A percentile compares a stretch with the other conserved stretches of the same genome.
Evolutionary conservation across 1,284 basidiomycete species (phyloP).

Genomic region (Apiotrichum laibachii): DNA sequence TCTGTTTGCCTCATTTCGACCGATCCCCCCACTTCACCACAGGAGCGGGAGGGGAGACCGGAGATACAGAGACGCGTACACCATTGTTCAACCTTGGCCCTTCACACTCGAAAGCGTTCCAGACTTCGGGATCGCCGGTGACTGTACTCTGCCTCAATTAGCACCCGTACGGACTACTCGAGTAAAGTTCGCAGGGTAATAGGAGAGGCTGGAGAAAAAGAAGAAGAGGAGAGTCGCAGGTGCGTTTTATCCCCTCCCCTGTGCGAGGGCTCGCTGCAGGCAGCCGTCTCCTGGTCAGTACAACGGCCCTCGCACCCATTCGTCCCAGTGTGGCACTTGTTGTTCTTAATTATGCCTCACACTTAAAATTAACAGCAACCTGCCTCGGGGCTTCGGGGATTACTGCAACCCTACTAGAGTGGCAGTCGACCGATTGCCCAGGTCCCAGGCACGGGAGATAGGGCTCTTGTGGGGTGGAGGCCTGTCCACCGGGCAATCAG

Average conservation of each 20-base stretch:
- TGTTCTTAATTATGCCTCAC: too few relatives aligned
- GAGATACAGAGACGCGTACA: conserved; percentile 47
- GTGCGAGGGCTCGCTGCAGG: too few relatives aligned
- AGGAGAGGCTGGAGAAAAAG: conserved; percentile 11
- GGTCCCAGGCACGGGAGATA: too few relatives aligned
- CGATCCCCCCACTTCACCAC: conserved; percentile 40
- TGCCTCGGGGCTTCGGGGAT: too few relatives aligned
- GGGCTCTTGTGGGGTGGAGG: too few relatives aligned
- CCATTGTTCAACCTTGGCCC: conserved; percentile 11
- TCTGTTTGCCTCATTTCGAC: conserved; percentile 49
- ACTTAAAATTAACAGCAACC: too few relatives aligned
- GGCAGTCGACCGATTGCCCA: too few relatives aligned
- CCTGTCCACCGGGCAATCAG: too few relatives aligned
- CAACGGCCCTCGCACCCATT: neutral
- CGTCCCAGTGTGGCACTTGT: neutral
- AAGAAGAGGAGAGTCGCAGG: neutral
- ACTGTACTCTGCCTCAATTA: conserved; percentile 17
- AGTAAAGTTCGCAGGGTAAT: conserved; percentile 10
- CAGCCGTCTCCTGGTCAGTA: too few relatives aligned
- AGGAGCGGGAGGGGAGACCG: conserved; percentile 32
- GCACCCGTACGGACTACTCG: conserved; percentile 7
- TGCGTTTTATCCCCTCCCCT: neutral
- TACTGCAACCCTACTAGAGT: too few relatives aligned
- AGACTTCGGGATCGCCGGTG: conserved; percentile 4
- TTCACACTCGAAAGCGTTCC: conserved; percentile 7